phyloP scores from a whole-genome alignment of 2,329 filamentous ascomycete species.

The Aspergillus ochraceus region DNA sequence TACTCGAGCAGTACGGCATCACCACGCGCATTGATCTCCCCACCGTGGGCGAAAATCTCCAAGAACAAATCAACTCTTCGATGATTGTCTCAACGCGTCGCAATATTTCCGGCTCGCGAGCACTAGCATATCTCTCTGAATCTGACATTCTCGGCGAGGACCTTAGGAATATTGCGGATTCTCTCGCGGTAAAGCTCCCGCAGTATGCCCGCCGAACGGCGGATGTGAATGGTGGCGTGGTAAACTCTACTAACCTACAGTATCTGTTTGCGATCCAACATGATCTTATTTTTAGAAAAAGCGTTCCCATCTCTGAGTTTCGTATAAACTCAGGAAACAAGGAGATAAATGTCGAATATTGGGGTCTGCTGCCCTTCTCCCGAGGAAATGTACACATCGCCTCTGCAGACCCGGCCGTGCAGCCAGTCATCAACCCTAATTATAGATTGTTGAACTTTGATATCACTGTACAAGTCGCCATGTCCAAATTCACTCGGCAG shows the following conservation, averaged over 20 bases:
- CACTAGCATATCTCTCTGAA: no score
- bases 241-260: slow-evolving; percentile 19
- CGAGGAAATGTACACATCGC: slow-evolving; percentile 31
- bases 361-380: slow-evolving; percentile 31
- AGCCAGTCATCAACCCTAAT: slow-evolving; percentile 29
- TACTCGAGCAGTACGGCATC: no score
- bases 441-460: slow-evolving; percentile 33
- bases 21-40: no score
- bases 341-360: slow-evolving; percentile 23
- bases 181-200: slow-evolving; percentile 18
- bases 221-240: slow-evolving; percentile 11
- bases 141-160: slow-evolving; percentile 25
- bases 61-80: no score
- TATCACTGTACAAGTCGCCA: slow-evolving; percentile 21
- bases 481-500: slow-evolving; percentile 19
- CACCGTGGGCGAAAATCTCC: no score
- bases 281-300: slow-evolving; percentile 28
- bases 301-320: slow-evolving; percentile 28
- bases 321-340: slow-evolving; percentile 20
- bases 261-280: slow-evolving; percentile 29
- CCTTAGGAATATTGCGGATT: slow-evolving; percentile 14
- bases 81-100: no score
- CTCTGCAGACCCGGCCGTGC: slow-evolving; percentile 23
- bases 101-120: no score
- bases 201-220: slow-evolving; percentile 21